phyloP scores from a whole-genome alignment of 371 early-diverging fungal genomes.

The Mortierella polycephala region DNA sequence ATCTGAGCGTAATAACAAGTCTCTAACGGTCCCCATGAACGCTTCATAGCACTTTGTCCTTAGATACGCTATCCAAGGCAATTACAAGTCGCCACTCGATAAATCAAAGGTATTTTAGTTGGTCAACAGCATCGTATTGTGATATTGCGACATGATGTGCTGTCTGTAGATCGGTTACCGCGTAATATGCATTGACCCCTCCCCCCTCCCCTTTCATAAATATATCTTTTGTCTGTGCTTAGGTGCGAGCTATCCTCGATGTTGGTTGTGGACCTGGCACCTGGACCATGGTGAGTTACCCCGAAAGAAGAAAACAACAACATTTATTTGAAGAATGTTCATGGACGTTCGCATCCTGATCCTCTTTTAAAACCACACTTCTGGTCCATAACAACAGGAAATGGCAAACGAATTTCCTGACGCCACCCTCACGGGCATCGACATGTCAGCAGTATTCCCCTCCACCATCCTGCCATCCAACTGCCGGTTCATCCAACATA shows the following conservation, averaged over 20 bases:
- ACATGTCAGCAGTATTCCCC: constrained; percentile 41
- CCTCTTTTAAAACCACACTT: neutral
- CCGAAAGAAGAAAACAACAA: neutral
- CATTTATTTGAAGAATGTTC: too few relatives aligned
- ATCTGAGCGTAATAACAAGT: neutral
- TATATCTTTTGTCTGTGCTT: neutral
- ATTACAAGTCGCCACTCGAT: constrained; percentile 40
- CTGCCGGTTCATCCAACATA: constrained; percentile 40
- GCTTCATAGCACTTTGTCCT: constrained; percentile 41
- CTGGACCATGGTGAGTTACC: constrained; percentile 42
- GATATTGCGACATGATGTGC: too few relatives aligned
- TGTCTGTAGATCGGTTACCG: too few relatives aligned
- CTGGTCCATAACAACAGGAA: constrained; percentile 12
- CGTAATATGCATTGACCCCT: neutral
- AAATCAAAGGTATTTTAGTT: constrained; percentile 53
- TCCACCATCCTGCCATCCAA: constrained; percentile 41
- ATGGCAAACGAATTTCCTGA: constrained; percentile 49
- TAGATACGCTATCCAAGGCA: constrained; percentile 44
- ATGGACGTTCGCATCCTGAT: too few relatives aligned
- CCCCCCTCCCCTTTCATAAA: neutral
- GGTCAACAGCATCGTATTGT: too few relatives aligned
- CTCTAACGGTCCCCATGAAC: neutral
- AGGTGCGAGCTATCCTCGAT: constrained; percentile 40
- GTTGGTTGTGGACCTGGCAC: constrained; percentile 50
- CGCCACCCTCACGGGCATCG: constrained; percentile 40